Evolutionary conservation across 495 filamentous ascomycete genomes (phyloP), one percentile per base, ranked within the genome.

Genomic region (Thozetella sp.): DNA sequence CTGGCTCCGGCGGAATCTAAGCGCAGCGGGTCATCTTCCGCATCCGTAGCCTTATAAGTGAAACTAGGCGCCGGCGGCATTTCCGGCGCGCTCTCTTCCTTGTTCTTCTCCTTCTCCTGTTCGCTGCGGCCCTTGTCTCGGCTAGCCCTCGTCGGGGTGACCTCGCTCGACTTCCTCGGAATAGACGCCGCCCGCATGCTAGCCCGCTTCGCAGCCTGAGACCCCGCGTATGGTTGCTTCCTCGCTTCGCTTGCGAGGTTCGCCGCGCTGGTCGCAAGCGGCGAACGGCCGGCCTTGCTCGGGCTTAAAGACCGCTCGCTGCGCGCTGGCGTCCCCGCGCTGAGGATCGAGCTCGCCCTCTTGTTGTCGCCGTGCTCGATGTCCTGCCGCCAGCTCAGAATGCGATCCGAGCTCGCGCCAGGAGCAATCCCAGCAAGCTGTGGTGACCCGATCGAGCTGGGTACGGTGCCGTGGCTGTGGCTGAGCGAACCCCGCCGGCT

Each of bases 361-460:
- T 67, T 72, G 59, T 70, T 67, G 30, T 67, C 61, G 1, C 70
- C 64, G 20, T 73, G 60, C 43, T 80, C 85, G 56, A 93, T 82
- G 27, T 88, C 92, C 65, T 94, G 92, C 15, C 94, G 88, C 94
- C 94, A 98, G 54, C 86, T 91, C 37, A 96, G 81, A 57, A 97
- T 97, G n/a, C 91, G 83, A 61, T 98, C 94, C 6, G 88, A 87
- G 3, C 85, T 88, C 2, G 24, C 51, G 4, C 51, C 56, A 20
- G 9, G 43, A 20, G n/a, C n/a, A 2, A 52, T 48, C 0, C 58
- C 34, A 80, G 61, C 84, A 0, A 85, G 63, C 72, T 86, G 65
- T 50, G 63, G 74, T 55, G 83, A 65, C 25, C 67, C 66, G 37
- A 61, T 58, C 43, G 25, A 55, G 27, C 63, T 54, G 2, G 65